Base-by-base conservation (phyloP, 2,329 filamentous ascomycete genomes). In the Exophiala sp. region DNA sequence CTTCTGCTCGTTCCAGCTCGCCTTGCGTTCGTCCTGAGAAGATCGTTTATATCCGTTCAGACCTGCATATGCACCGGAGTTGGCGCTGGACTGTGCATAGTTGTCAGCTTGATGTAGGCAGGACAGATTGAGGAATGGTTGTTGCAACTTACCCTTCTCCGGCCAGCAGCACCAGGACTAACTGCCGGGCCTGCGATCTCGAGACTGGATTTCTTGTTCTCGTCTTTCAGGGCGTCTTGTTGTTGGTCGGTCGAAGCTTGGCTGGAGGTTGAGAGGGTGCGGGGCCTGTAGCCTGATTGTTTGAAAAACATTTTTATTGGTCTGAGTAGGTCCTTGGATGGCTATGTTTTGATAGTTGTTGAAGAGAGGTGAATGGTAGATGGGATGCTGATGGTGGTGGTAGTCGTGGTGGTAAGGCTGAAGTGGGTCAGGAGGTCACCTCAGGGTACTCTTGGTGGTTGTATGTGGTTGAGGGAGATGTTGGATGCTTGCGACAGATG, bases 241-340 rank as follows among this genome's bases (percentile, higher is more conserved):
- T 43, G 20, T 21, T 43, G 40, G 8, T 43, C 16, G 2, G 16
- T 9, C 8, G 20, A 11, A 45, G 46, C 47, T 57, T 57, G 35
- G 50, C 50, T 18, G 50, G 53, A 16, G 36, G 54, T 16, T 53
- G 61, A 63, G 43, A 47, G 49, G 20, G 50, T 57, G 29, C 61
- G 57, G 24, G 62, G 62, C 54, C 63, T 64, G 55, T 58, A 64
- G 38, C 50, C 54, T 34, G 52, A 58, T 44, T 64, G 62, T 54
- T 64, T 64, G 53, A 64, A 55, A 24, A 63, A 64, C 62, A 64
- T 64, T 18, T 32, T 63, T 29, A 29, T 8, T 29, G 24, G 24
- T 29, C 24, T 29, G 16, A 18, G n/a, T n/a, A n/a, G n/a, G n/a
- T n/a, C n/a, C n/a, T n/a, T n/a, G n/a, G n/a, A n/a, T n/a, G n/a